Conservation (phyloP, 1,139 yeast species). For the Sugiyamaella pinicola region DNA sequence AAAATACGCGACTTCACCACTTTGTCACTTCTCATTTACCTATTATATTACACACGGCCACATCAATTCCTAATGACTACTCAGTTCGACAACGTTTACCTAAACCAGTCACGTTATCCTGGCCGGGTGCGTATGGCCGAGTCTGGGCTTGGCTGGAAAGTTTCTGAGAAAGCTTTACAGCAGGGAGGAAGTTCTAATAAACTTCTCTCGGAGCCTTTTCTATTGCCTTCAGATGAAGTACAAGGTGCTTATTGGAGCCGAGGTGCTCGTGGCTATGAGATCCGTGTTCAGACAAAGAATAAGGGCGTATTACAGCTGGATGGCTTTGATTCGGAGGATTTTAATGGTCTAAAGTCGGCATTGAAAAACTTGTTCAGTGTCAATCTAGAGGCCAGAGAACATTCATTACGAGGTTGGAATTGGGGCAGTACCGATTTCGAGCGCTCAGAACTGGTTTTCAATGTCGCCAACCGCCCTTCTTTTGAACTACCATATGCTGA, state of each 20-base stretch:
- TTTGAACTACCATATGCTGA: conserved; percentile 86
- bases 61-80: conserved; percentile 37
- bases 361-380: conserved; percentile 75
- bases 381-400: conserved; percentile 79
- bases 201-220: conserved; percentile 63
- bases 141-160: conserved; percentile 97
- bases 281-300: conserved; percentile 85
- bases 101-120: conserved; percentile 78
- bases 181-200: conserved; percentile 56
- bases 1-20: conserved; percentile 4
- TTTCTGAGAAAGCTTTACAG: conserved; percentile 46
- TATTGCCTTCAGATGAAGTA: conserved; percentile 83
- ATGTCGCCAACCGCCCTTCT: conserved; percentile 83
- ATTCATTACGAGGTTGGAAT: conserved; percentile 96
- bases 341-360: conserved; percentile 77
- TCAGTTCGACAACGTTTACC: conserved; percentile 80
- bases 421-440: conserved; percentile 97
- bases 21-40: not conserved
- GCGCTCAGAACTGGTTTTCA: conserved; percentile 84
- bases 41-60: not conserved
- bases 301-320: conserved; percentile 85
- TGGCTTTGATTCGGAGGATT: conserved; percentile 86
- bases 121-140: conserved; percentile 96
- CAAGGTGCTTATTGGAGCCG: conserved; percentile 87
- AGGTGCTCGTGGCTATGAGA: conserved; percentile 88